These are phyloP conservation scores for Tritrichomonas foetus DNA, from an alignment of 208 protist species.

Conservation along the genomic window DNA sequence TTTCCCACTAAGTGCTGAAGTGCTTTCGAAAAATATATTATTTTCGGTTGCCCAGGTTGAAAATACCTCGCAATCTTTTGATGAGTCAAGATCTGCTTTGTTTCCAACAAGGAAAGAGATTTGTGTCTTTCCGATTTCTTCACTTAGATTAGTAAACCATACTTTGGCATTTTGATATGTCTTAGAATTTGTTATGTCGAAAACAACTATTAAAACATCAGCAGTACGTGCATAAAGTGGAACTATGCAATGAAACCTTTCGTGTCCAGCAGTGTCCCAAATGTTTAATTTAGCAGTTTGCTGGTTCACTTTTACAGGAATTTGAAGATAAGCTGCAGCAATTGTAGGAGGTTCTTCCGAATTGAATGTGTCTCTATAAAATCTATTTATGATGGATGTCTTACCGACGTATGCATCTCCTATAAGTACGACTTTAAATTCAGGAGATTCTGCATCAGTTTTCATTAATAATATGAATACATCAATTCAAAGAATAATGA, in stretches of 20 bases:
- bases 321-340: not conserved
- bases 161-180: not conserved
- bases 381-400: not conserved
- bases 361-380: not conserved
- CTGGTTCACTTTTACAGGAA: not conserved
- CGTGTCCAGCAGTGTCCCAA: conserved; percentile 30
- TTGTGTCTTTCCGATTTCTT: not conserved
- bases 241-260: not conserved
- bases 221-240: not conserved
- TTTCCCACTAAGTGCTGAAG: not conserved
- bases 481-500: too few species aligned
- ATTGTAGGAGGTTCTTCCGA: conserved; percentile 21
- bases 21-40: not conserved
- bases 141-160: not conserved
- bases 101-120: not conserved
- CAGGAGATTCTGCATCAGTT: not conserved
- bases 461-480: too few species aligned
- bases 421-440: not conserved
- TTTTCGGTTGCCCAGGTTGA: not conserved
- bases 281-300: not conserved
- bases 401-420: not conserved
- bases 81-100: not conserved
- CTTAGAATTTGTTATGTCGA: not conserved
- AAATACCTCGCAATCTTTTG: not conserved
- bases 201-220: not conserved